A percentile compares a stretch with the other conserved stretches of the same genome.
These are phyloP conservation scores for Ampelocalamus luodianensis DNA, from an alignment of 176 grass and related monocot species.

Conservation along the genomic window DNA sequence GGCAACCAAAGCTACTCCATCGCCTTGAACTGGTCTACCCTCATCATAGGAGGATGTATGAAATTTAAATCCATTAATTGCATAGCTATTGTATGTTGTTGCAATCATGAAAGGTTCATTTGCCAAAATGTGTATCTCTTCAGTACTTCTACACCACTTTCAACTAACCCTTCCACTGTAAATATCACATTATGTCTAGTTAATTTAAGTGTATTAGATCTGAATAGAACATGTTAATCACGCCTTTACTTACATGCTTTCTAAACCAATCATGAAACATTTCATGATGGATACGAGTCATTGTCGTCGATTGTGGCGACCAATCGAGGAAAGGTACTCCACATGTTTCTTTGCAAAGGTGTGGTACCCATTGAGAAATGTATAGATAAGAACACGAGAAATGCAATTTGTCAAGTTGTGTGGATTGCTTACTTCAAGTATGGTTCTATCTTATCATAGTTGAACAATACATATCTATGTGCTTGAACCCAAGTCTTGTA, in stretches of 20 bases:
- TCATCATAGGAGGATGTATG: conserved; percentile 14
- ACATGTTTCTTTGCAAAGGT: conserved; percentile 10
- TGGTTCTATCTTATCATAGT: not conserved
- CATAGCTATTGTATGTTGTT: conserved; percentile 13
- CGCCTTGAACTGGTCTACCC: not conserved
- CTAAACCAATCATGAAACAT: conserved; percentile 30
- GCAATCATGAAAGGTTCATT: conserved; percentile 27
- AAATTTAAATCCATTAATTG: conserved; percentile 23
- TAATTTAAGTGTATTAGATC: no score
- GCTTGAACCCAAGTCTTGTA: conserved; percentile 8
- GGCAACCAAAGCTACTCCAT: not conserved
- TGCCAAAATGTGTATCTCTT: conserved; percentile 36
- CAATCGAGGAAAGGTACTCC: not conserved
- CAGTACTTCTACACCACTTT: not conserved
- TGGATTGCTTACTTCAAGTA: not conserved
- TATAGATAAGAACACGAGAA: not conserved
- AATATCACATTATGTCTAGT: no score
- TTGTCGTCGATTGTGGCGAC: not conserved
- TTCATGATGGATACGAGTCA: conserved; percentile 18
- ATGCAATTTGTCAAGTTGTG: not conserved
- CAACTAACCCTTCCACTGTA: conserved; percentile 2
- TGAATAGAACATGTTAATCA: not conserved
- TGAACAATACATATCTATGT: conserved; percentile 21
- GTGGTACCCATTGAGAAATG: not conserved
- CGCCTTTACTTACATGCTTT: not conserved